Conservation (phyloP, 768 basidiomycete genomes). For the Crepidotus variabilis region DNA sequence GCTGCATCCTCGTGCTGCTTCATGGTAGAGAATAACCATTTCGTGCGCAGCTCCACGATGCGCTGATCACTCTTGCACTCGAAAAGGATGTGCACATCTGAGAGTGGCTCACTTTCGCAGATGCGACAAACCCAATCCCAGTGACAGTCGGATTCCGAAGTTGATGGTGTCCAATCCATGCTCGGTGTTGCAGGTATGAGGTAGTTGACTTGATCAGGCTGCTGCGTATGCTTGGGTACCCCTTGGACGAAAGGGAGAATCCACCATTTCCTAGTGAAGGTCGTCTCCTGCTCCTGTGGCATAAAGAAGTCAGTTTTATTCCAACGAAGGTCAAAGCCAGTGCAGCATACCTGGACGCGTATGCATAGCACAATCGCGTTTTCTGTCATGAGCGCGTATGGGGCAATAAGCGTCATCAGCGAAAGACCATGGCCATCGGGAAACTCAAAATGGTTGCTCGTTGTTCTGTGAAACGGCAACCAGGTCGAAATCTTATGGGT, state of each 20-base stretch:
- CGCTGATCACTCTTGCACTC: not conserved
- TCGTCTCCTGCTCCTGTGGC: not conserved
- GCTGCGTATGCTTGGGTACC: too few species aligned
- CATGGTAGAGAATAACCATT: too few species aligned
- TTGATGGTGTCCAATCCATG: too few species aligned
- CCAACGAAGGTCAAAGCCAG: not conserved
- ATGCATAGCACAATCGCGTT: not conserved
- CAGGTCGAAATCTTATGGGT: too few species aligned
- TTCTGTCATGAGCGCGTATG: not conserved
- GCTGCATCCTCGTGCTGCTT: too few species aligned
- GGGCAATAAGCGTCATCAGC: not conserved
- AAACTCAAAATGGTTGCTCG: not conserved
- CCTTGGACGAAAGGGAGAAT: not conserved
- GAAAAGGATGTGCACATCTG: not conserved
- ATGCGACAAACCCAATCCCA: not conserved
- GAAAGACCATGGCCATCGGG: not conserved
- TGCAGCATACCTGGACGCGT: not conserved
- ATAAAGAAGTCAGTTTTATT: not conserved
- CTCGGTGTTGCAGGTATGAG: too few species aligned
- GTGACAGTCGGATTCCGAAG: too few species aligned
- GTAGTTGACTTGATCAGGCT: too few species aligned
- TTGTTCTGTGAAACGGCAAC: not conserved
- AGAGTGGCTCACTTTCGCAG: not conserved
- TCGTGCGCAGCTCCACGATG: too few species aligned
- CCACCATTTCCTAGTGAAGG: not conserved